Evolutionary conservation across 148 eudicot species (phyloP).

Genomic region (Spergularia bocconei): DNA sequence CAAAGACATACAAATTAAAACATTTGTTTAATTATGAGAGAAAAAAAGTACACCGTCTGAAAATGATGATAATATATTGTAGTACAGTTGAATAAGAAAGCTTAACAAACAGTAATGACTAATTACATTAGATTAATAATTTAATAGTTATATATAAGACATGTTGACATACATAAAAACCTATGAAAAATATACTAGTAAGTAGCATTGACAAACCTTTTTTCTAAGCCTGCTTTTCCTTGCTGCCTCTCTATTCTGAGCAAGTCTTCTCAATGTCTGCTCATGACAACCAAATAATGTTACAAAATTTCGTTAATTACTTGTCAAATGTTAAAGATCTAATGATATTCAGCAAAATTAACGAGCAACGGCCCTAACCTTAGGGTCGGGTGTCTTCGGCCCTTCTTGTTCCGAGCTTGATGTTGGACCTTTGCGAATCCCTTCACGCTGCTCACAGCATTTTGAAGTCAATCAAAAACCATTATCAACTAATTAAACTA

Average conservation of each 20-base stretch:
- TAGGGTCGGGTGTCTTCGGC: constrained; percentile 85
- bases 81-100: constrained; percentile 20
- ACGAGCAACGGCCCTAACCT: constrained; percentile 47
- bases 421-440: constrained; percentile 70
- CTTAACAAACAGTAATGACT: constrained; percentile 12
- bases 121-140: not conserved
- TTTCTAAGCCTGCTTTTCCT: constrained; percentile 99
- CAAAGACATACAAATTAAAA: not conserved
- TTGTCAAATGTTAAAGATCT: not conserved
- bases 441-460: constrained; percentile 71
- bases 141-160: not conserved
- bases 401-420: constrained; percentile 75
- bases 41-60: not conserved
- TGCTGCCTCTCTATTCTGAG: constrained; percentile 99
- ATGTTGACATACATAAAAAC: not conserved
- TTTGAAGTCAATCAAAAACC: not conserved
- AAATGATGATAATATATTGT: not conserved
- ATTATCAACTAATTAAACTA: not conserved
- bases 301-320: not conserved
- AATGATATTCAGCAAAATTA: not conserved
- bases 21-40: not conserved
- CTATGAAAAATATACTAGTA: too few relatives aligned
- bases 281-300: constrained; percentile 17
- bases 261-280: constrained; percentile 96
- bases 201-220: constrained; percentile 50